These are phyloP conservation scores for Phytophthora brassicae DNA, from an alignment of 352 stramenopile genomes.

Conservation along the genomic window DNA sequence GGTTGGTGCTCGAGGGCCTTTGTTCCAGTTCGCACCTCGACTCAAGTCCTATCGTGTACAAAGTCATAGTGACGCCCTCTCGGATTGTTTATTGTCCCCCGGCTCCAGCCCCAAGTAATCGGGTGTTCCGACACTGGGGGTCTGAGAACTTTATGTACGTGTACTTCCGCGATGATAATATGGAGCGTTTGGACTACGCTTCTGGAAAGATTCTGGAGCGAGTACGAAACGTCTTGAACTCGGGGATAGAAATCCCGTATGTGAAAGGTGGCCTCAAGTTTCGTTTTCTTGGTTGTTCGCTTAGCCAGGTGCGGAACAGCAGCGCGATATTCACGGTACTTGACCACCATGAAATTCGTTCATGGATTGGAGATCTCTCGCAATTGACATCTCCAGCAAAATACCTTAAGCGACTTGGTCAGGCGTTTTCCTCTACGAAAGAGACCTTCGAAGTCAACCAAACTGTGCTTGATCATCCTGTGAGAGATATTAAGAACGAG, in stretches of 20 bases:
- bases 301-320: slow-evolving; percentile 77
- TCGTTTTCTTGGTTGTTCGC: slow-evolving; percentile 66
- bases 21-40: slow-evolving; percentile 22
- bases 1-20: slow-evolving; percentile 26
- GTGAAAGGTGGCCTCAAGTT: slow-evolving; percentile 33
- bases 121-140: slow-evolving; percentile 69
- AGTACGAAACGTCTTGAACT: slow-evolving; percentile 43
- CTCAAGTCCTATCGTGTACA: slow-evolving; percentile 42
- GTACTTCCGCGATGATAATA: slow-evolving; percentile 83
- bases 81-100: slow-evolving; percentile 66
- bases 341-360: slow-evolving; percentile 47
- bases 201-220: slow-evolving; percentile 36
- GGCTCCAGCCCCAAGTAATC: slow-evolving; percentile 54
- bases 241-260: slow-evolving; percentile 44
- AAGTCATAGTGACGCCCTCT: slow-evolving; percentile 68
- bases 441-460: slow-evolving; percentile 50
- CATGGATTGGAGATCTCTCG: slow-evolving; percentile 67
- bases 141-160: slow-evolving; percentile 81
- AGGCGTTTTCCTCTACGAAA: slow-evolving; percentile 73
- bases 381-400: slow-evolving; percentile 58
- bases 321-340: slow-evolving; percentile 70
- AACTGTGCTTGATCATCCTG: slow-evolving; percentile 43
- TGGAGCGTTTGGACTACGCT: slow-evolving; percentile 65
- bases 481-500: slow-evolving; percentile 47
- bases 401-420: slow-evolving; percentile 76